Evolutionary conservation across 805 yeast species (phyloP).

Genomic region (Metschnikowia gruessii): DNA sequence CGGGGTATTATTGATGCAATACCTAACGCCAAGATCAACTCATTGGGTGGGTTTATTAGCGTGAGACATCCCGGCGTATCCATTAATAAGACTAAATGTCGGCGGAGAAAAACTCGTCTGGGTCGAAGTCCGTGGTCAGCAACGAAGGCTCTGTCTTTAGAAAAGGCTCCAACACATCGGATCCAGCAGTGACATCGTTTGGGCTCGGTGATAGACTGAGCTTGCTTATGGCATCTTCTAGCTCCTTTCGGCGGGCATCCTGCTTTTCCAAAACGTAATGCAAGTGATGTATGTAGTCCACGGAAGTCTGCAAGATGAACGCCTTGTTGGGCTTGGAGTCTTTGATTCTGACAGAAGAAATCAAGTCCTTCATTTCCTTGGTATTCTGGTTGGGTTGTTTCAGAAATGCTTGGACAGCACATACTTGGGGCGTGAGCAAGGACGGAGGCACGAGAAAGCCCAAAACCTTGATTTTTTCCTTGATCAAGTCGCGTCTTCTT

Average conservation of each 20-base stretch:
- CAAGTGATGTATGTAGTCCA: slow-evolving; percentile 71
- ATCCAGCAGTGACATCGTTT: not conserved
- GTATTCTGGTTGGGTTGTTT: slow-evolving; percentile 29
- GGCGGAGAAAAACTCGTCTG: slow-evolving; percentile 10
- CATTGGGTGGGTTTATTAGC: no score
- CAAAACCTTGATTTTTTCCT: slow-evolving; percentile 81
- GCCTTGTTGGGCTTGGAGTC: slow-evolving; percentile 83
- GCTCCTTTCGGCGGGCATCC: slow-evolving; percentile 42
- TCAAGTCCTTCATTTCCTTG: slow-evolving; percentile 34
- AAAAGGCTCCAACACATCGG: slow-evolving; percentile 1
- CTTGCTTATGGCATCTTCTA: slow-evolving; percentile 29
- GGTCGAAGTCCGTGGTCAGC: slow-evolving; percentile 2
- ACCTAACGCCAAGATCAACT: no score
- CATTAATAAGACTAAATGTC: not conserved
- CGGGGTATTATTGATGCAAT: no score
- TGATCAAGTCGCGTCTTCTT: slow-evolving; percentile 84
- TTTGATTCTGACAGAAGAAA: slow-evolving; percentile 44
- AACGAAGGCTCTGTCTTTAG: no score
- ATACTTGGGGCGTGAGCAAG: slow-evolving; percentile 47
- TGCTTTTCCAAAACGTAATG: slow-evolving; percentile 59
- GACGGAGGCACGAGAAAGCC: slow-evolving; percentile 80
- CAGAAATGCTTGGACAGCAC: slow-evolving; percentile 43
- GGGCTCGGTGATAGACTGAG: slow-evolving; percentile 4
- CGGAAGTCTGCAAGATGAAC: slow-evolving; percentile 70
- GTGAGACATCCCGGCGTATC: no score